A percentile compares a stretch with the other conserved stretches of the same genome.
phyloP scores from a whole-genome alignment of 148 eudicot species.

The Selenicereus undatus region DNA sequence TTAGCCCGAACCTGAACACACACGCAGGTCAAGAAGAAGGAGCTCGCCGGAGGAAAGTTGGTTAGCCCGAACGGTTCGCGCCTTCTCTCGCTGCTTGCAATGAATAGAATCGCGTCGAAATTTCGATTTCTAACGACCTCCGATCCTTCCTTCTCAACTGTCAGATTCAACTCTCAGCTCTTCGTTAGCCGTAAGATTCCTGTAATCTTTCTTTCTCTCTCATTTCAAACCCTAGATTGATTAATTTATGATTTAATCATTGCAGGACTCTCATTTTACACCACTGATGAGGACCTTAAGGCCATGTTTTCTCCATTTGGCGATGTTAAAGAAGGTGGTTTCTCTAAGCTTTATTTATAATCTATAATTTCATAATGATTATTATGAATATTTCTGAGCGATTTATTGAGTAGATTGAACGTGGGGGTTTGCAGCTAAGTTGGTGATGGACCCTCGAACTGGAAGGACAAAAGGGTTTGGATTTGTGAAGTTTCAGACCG shows the following conservation, averaged over 20 bases:
- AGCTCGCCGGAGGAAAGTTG: too few species aligned
- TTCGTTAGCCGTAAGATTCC: conserved; percentile 49
- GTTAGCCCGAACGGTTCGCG: too few species aligned
- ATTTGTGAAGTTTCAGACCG: conserved; percentile 64
- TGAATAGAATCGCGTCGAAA: conserved; percentile 23
- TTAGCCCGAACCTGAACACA: too few species aligned
- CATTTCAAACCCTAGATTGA: neutral
- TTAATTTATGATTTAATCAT: neutral
- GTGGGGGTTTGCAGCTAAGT: conserved; percentile 48
- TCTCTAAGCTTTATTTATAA: neutral
- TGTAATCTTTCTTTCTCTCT: neutral
- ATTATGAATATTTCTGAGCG: too few species aligned
- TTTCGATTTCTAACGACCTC: conserved; percentile 12
- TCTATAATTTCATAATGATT: too few species aligned
- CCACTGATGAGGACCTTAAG: conserved; percentile 39
- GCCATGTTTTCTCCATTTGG: conserved; percentile 60
- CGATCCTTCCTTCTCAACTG: conserved; percentile 9
- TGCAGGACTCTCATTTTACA: conserved; percentile 65
- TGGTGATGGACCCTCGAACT: conserved; percentile 48
- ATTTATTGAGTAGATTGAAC: neutral
- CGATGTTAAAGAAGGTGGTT: conserved; percentile 42
- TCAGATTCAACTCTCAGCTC: conserved; percentile 36
- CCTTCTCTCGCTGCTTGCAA: neutral
- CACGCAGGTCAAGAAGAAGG: too few species aligned
- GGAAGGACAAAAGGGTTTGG: conserved; percentile 80